Evolutionary conservation across 495 filamentous ascomycete genomes (phyloP), one percentile per base, ranked within the genome.

Genomic region (Antarctomyces pellizariae): DNA sequence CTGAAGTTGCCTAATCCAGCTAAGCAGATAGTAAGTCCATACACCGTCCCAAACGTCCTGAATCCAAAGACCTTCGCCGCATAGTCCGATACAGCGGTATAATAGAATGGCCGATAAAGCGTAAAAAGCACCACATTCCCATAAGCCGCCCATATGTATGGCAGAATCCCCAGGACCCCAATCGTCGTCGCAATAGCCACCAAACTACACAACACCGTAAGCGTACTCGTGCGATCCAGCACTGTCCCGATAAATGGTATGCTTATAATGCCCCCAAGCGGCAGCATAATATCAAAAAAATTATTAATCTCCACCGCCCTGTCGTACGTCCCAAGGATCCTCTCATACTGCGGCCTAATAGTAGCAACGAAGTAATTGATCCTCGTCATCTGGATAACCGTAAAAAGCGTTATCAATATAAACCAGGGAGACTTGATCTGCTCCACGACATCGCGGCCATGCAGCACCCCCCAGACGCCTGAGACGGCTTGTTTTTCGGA

Each of bases 361-460:
- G 86, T 86, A 1, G 86, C 82, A 16, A 97, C 78, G 39, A 97
- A 97, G 58, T 80, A 97, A 52, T 95, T 95, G 46, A 93, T 92
- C 10, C 84, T 67, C 0, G 74, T 77, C 83, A 90, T 92, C 47
- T 86, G 79, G 11, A 90, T 47, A 13, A 86, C 59, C 0, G 86
- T 92, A 49, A 93, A 93, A 2, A 77, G 39, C 4, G 76, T 70
- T 34, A 93, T 80, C 15, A 93, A 55, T 13, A 75, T 49, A 39
- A 91, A 97, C 83, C 83, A 97, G 2, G 72, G 73, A 2, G 69
- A 71, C 16, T 43, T 47, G 42, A 97, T 75, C 50, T 97, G 86
- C 27, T 72, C 48, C 8, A 55, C 35, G 0, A 78, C 75, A 3
- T 72, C 62, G 23, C 53, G 55, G 11, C 71, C 71, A 46, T 97